Percentiles rank a stretch among this genome's conserved stretches.
Evolutionary conservation across 2,329 filamentous ascomycete genomes (phyloP).

Genomic region (Colletotrichum aenigma): DNA sequence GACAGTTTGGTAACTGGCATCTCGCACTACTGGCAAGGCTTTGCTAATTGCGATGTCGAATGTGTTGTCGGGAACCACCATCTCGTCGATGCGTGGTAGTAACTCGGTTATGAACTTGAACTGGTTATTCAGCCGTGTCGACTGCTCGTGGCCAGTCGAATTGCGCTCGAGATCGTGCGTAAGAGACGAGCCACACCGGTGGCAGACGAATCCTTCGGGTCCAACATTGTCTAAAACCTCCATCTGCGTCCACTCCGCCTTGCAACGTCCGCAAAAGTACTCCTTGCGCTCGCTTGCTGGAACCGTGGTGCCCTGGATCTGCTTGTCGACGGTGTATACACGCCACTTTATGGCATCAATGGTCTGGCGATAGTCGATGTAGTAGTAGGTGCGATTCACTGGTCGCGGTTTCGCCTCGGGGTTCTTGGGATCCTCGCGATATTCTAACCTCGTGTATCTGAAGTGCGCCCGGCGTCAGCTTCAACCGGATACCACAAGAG

Average conservation of each 20-base stretch:
- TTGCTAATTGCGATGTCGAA: constrained; percentile 72
- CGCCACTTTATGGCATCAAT: constrained; percentile 97
- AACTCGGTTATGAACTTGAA: constrained; percentile 80
- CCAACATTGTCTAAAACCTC: constrained; percentile 83
- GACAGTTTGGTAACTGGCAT: constrained; percentile 60
- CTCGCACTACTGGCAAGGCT: constrained; percentile 67
- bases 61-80: constrained; percentile 74
- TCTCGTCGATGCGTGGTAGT: constrained; percentile 77
- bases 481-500: neutral
- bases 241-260: constrained; percentile 85
- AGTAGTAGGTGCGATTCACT: constrained; percentile 92
- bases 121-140: constrained; percentile 77
- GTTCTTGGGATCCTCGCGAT: constrained; percentile 22
- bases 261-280: constrained; percentile 82
- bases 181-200: constrained; percentile 73
- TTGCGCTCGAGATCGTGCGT: constrained; percentile 70
- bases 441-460: constrained; percentile 20
- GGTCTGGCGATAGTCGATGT: constrained; percentile 91
- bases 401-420: constrained; percentile 78
- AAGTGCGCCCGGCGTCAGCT: neutral
- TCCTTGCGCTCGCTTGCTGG: constrained; percentile 89
- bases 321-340: constrained; percentile 85
- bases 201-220: constrained; percentile 78
- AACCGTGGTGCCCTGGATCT: constrained; percentile 83
- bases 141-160: constrained; percentile 74